These are phyloP conservation scores for Metarhizium humberi DNA, from an alignment of 2,329 filamentous ascomycete species.

Conservation along the genomic window DNA sequence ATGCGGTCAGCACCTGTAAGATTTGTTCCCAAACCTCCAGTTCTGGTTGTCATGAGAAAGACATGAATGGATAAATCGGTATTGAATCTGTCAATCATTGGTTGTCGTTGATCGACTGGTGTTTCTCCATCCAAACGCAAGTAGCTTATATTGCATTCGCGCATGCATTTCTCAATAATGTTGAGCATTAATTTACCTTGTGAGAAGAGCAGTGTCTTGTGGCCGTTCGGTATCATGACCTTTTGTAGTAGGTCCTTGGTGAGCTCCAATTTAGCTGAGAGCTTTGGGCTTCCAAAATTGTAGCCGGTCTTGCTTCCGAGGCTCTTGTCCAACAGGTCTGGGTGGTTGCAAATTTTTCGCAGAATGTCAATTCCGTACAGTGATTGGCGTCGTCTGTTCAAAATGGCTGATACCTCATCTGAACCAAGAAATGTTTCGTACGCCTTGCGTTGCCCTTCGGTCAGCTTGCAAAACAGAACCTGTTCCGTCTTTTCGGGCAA, in stretches of 20 bases:
- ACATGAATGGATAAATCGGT: constrained; percentile 69
- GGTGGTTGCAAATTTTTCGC: constrained; percentile 96
- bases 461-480: constrained; percentile 91
- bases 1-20: constrained; percentile 90
- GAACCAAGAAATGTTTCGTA: constrained; percentile 78
- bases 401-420: constrained; percentile 75
- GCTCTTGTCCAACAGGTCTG: constrained; percentile 66
- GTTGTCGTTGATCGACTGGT: constrained; percentile 78
- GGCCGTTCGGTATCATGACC: constrained; percentile 81
- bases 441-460: constrained; percentile 61
- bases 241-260: constrained; percentile 72
- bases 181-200: constrained; percentile 94
- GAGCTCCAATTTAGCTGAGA: constrained; percentile 94
- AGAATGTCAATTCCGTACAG: constrained; percentile 86
- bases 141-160: constrained; percentile 62
- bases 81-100: constrained; percentile 89
- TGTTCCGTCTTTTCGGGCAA: constrained; percentile 93
- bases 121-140: constrained; percentile 92
- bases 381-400: constrained; percentile 65
- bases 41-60: constrained; percentile 90
- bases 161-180: constrained; percentile 78
- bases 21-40: constrained; percentile 88
- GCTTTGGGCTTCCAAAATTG: constrained; percentile 65
- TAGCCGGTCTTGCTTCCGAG: constrained; percentile 52
- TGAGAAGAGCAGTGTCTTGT: constrained; percentile 88